phyloP scores from a whole-genome alignment of 768 basidiomycete genomes.

The Rhodosporidiobolus sp. region DNA sequence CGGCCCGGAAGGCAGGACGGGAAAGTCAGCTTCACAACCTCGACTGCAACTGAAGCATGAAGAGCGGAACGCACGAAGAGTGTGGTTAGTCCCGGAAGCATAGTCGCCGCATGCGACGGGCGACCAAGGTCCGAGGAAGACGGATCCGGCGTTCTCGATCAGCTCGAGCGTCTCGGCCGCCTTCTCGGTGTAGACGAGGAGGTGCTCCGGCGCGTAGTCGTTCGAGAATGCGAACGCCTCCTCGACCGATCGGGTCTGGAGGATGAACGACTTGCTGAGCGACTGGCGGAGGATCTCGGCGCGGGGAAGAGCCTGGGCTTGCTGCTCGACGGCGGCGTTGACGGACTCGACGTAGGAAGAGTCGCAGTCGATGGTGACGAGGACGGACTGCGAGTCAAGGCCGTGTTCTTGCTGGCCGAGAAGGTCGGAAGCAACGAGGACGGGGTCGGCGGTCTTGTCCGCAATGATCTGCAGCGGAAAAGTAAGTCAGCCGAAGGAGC shows the following conservation, averaged over 20 bases:
- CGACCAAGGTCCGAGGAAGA: slow-evolving; percentile 91
- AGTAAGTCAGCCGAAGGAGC: too few species aligned
- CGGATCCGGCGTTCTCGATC: slow-evolving; percentile 89
- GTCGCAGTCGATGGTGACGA: slow-evolving; percentile 73
- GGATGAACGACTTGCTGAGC: slow-evolving; percentile 83
- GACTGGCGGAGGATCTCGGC: slow-evolving; percentile 88
- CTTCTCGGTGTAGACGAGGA: slow-evolving; percentile 81
- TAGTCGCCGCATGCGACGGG: slow-evolving; percentile 99
- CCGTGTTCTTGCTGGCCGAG: slow-evolving; percentile 98
- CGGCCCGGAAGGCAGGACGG: too few species aligned
- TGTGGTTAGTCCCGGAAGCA: slow-evolving; percentile 98
- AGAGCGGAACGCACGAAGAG: slow-evolving; percentile 71
- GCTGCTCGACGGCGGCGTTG: slow-evolving; percentile 67
- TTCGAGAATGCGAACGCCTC: slow-evolving; percentile 88
- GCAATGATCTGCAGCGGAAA: slow-evolving; percentile 78
- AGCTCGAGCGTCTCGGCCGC: slow-evolving; percentile 62
- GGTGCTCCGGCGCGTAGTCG: slow-evolving; percentile 96
- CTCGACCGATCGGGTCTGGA: slow-evolving; percentile 63
- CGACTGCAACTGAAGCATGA: background rate
- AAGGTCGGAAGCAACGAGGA: slow-evolving; percentile 92
- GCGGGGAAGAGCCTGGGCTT: slow-evolving; percentile 79
- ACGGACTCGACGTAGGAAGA: slow-evolving; percentile 55
- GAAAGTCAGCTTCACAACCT: too few species aligned
- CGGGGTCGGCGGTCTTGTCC: slow-evolving; percentile 76
- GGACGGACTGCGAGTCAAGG: slow-evolving; percentile 93